These are phyloP conservation scores for Pseudonitzschia multiseries DNA, from an alignment of 108 stramenopile species.

Conservation along the genomic window DNA sequence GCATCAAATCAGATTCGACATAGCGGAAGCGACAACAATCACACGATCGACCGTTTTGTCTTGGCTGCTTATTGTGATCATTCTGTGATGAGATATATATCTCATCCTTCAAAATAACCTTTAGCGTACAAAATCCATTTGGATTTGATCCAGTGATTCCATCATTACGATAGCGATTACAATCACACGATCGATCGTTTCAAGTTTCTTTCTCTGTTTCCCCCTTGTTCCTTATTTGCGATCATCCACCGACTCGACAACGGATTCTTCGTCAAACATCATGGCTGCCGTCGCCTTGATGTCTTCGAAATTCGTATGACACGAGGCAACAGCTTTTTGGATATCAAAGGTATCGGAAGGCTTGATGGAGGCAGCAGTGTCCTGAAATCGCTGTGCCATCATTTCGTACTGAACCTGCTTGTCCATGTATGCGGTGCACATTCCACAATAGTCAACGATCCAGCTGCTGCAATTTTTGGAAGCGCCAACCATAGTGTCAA, in stretches of 20 bases:
- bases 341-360: conserved; percentile 8
- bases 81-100: too few relatives aligned
- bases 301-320: not conserved
- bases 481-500: conserved; percentile 1
- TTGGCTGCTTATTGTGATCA: not conserved
- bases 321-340: not conserved
- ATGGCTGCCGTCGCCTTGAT: not conserved
- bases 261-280: conserved; percentile 40
- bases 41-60: not conserved
- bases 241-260: conserved; percentile 23
- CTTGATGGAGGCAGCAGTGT: not conserved
- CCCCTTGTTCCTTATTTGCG: conserved; percentile 5
- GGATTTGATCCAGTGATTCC: too few relatives aligned
- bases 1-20: not conserved
- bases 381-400: not conserved
- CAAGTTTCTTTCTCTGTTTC: not conserved
- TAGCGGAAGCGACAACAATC: not conserved
- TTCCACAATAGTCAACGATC: conserved; percentile 29
- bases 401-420: conserved; percentile 45
- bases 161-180: not conserved
- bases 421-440: conserved; percentile 37
- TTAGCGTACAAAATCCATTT: too few relatives aligned
- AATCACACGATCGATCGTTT: not conserved
- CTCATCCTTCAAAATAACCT: too few relatives aligned
- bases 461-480: conserved; percentile 3